These are phyloP conservation scores for Colletotrichum australisinense DNA, from an alignment of 2,329 filamentous ascomycete species.

Conservation along the genomic window DNA sequence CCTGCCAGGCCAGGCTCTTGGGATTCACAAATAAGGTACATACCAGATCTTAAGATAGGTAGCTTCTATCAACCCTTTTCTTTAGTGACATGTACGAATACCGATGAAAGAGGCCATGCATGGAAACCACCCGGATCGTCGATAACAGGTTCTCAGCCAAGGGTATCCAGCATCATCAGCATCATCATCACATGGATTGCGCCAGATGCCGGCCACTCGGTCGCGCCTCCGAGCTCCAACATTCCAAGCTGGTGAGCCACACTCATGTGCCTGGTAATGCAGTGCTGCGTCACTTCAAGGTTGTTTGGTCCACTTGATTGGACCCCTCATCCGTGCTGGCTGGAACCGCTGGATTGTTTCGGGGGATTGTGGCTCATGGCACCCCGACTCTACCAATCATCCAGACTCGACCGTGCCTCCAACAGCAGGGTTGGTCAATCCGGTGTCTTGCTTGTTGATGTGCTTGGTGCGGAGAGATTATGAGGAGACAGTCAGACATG, in stretches of 20 bases:
- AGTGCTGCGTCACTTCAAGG: conserved; percentile 30
- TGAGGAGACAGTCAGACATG: not conserved
- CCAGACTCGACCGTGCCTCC: conserved; percentile 3
- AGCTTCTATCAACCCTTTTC: not conserved
- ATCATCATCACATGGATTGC: conserved; percentile 23
- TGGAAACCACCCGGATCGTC: not conserved
- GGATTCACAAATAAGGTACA: not conserved
- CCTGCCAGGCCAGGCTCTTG: too few species aligned
- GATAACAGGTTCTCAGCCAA: not conserved
- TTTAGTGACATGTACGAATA: not conserved
- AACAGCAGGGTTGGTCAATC: not conserved
- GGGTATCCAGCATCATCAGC: not conserved
- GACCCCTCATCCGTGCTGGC: conserved; percentile 16
- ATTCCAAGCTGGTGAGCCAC: conserved; percentile 15
- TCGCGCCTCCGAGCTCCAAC: not conserved
- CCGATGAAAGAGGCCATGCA: not conserved
- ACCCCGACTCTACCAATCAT: conserved; percentile 21
- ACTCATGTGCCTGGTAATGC: conserved; percentile 32
- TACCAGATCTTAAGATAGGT: not conserved
- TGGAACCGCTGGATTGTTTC: conserved; percentile 8
- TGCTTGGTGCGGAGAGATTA: conserved; percentile 6
- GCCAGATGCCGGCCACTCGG: not conserved
- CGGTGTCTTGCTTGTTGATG: conserved; percentile 8
- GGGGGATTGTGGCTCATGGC: conserved; percentile 19
- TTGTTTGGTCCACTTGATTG: conserved; percentile 28